Base-by-base conservation (phyloP, 1,284 basidiomycete species). In the Pyrrhoderma lamaoense region DNA sequence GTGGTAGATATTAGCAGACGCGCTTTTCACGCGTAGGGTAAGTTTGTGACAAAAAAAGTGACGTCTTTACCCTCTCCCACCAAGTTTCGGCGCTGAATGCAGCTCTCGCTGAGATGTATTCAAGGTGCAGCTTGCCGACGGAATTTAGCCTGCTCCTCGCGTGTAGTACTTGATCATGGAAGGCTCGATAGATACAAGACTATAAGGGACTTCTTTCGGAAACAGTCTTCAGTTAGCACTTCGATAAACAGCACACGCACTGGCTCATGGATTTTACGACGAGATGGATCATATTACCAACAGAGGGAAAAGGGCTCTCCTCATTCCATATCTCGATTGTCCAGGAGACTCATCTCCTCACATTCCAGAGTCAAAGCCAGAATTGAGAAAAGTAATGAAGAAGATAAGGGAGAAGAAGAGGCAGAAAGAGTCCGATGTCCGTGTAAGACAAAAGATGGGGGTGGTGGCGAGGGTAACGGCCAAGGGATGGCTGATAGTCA, bases 201-300 rank as follows among this genome's bases (percentile, higher is more conserved):
- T 42, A 76, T 80, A 37, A 70, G 72, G 50, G 65, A 61, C 13
- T 80, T 79, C 64, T 80, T 80, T 62, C 65, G 64, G 36, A 38
- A 48, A 37, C 35, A 48, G 25, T 13, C 3, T 3, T 13, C 18
- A 8, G 5, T 40, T 22, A 14, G 38, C 7, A 31, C 27, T 31
- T 31, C 11, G 27, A 11, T 31, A 31, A 31, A 31, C 5, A 31
- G 11, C 11, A 11, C 27, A 31, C 5, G 27, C 11, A 5, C 27
- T 31, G 27, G 7, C 7, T 31, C 27, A 5, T 31, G 27, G 27
- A 11, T 5, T 31, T 5, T 31, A 31, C 27, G 11, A 31, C 27
- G 27, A 11, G 11, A 5, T 31, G 27, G 11, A 11, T 5, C 27
- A 5, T 11, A 11, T 5, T 31, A 31, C 11, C 27, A 31, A 31